phyloP scores from a whole-genome alignment of 306 rosid genomes.

The Sesbania bispinosa region DNA sequence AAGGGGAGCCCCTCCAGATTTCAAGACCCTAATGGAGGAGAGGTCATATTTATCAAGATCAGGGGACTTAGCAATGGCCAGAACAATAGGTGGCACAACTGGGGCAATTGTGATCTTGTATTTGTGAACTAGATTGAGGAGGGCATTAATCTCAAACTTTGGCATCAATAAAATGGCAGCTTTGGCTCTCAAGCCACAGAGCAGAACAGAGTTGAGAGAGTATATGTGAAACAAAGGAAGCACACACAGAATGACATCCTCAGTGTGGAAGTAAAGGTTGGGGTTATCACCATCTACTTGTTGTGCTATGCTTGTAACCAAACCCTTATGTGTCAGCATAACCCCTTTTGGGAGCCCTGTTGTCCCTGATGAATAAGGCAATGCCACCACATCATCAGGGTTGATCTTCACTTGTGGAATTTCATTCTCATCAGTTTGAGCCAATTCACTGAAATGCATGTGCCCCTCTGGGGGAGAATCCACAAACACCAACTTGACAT shows the following conservation, averaged over 20 bases:
- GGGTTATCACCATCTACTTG: constrained; percentile 78
- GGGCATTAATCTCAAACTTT: constrained; percentile 45
- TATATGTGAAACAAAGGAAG: constrained; percentile 72
- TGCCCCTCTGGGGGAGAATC: constrained; percentile 27
- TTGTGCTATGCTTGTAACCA: constrained; percentile 71
- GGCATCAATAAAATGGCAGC: constrained; percentile 59
- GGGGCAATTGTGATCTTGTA: constrained; percentile 54
- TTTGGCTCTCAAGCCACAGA: constrained; percentile 64
- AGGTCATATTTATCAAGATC: constrained; percentile 41
- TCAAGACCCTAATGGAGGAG: constrained; percentile 55
- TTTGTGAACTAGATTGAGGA: constrained; percentile 43
- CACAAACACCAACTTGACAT: constrained; percentile 33
- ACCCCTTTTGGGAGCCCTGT: constrained; percentile 79
- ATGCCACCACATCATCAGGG: constrained; percentile 67
- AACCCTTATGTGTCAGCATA: constrained; percentile 57
- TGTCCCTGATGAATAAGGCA: constrained; percentile 76
- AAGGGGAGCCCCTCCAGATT: constrained; percentile 81
- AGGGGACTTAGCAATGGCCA: constrained; percentile 48
- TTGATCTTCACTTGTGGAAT: constrained; percentile 45
- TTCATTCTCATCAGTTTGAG: constrained; percentile 35
- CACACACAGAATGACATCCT: constrained; percentile 65
- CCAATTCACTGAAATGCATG: constrained; percentile 40
- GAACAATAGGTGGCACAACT: constrained; percentile 68
- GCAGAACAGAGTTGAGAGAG: constrained; percentile 50
- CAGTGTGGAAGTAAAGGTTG: constrained; percentile 33